These are phyloP conservation scores for Paecilomyces fulvus DNA, from an alignment of 2,329 filamentous ascomycete species.

Conservation along the genomic window DNA sequence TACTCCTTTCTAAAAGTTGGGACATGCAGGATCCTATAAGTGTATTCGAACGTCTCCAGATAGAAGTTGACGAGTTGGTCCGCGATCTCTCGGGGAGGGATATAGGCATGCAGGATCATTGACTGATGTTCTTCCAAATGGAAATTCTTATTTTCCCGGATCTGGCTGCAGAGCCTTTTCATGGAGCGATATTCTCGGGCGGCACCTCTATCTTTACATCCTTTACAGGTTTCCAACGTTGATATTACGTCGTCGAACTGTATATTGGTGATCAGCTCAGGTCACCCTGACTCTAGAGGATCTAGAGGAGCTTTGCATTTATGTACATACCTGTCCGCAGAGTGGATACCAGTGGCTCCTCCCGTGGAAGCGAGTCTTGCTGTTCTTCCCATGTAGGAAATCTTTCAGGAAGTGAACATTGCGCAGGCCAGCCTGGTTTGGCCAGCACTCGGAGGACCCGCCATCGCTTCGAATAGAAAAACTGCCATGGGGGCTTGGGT, in stretches of 20 bases:
- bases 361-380: slow-evolving; percentile 21
- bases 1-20: slow-evolving; percentile 51
- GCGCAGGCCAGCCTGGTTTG: slow-evolving; percentile 14
- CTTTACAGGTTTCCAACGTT: neutral
- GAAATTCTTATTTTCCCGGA: slow-evolving; percentile 12
- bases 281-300: neutral
- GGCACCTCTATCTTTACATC: neutral
- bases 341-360: slow-evolving; percentile 22
- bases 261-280: neutral
- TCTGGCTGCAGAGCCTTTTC: neutral
- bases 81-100: slow-evolving; percentile 40
- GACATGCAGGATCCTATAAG: slow-evolving; percentile 50
- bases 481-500: neutral
- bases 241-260: neutral
- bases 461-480: neutral
- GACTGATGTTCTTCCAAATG: slow-evolving; percentile 21
- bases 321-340: slow-evolving; percentile 12
- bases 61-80: slow-evolving; percentile 48
- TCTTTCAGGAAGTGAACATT: slow-evolving; percentile 19
- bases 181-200: neutral
- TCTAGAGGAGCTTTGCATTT: slow-evolving; percentile 1
- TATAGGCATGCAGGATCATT: slow-evolving; percentile 21
- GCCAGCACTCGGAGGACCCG: slow-evolving; percentile 7
- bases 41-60: slow-evolving; percentile 49
- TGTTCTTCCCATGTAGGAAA: slow-evolving; percentile 23